A percentile compares a stretch with the other conserved stretches of the same genome.
Conservation (phyloP, 768 basidiomycete genomes). For the Tubosaeta sp. region DNA sequence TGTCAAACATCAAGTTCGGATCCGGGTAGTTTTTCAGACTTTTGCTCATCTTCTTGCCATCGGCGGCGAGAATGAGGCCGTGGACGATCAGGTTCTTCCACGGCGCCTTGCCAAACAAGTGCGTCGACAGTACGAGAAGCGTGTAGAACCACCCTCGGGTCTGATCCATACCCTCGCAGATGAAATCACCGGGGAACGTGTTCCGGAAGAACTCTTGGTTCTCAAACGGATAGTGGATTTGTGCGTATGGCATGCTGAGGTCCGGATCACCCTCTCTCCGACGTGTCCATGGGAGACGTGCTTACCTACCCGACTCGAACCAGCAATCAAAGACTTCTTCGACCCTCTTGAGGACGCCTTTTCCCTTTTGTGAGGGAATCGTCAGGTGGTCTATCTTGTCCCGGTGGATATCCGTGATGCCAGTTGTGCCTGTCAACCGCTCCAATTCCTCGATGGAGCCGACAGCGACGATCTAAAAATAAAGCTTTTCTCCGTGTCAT, state of each 20-base stretch:
- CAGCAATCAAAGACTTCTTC: conserved; percentile 99
- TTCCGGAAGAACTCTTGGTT: conserved; percentile 84
- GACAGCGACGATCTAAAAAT: conserved; percentile 68
- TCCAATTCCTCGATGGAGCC: conserved; percentile 89
- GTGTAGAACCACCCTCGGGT: conserved; percentile 99
- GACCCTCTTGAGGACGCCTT: conserved; percentile 80
- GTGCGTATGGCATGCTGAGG: conserved; percentile 95
- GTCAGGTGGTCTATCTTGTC: conserved; percentile 96
- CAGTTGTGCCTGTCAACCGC: conserved; percentile 73
- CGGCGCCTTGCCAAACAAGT: conserved; percentile 87
- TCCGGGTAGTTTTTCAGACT: conserved; percentile 96
- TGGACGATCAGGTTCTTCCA: conserved; percentile 99
- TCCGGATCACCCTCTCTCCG: neutral
- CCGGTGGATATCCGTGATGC: conserved; percentile 86
- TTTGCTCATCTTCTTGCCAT: conserved; percentile 99
- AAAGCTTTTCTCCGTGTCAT: neutral
- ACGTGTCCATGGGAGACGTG: neutral
- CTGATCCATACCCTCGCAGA: conserved; percentile 98
- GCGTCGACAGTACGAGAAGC: conserved; percentile 90
- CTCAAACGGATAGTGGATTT: conserved; percentile 97
- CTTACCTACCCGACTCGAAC: conserved; percentile 98
- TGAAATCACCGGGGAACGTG: conserved; percentile 92
- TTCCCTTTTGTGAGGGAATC: conserved; percentile 87
- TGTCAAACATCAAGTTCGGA: conserved; percentile 83
- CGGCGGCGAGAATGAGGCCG: conserved; percentile 91